Evolutionary conservation across 164 flowering plant species (phyloP).

Genomic region (Platanus orientalis): DNA sequence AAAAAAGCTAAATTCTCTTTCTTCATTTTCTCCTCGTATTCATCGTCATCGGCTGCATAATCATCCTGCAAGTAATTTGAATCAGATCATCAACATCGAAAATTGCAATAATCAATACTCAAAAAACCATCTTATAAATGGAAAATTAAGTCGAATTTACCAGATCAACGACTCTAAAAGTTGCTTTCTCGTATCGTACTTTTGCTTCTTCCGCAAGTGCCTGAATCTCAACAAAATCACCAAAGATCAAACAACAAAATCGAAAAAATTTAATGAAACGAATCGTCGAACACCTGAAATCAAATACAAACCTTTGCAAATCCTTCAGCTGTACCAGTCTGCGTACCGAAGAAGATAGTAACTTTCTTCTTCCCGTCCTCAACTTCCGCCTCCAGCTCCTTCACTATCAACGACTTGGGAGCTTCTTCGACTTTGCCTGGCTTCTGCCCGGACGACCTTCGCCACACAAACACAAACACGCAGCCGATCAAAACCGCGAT

Average conservation of each 20-base stretch:
- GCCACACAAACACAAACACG: constrained; percentile 50
- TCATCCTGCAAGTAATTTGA: constrained; percentile 61
- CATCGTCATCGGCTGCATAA: constrained; percentile 86
- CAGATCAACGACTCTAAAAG: constrained; percentile 78
- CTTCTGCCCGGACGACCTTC: constrained; percentile 37
- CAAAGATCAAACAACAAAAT: neutral
- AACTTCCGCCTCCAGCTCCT: constrained; percentile 50
- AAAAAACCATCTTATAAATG: neutral
- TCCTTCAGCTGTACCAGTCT: constrained; percentile 99
- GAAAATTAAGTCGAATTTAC: constrained; percentile 29
- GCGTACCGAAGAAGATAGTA: constrained; percentile 86
- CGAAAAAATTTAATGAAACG: no score
- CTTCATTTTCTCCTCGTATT: constrained; percentile 74
- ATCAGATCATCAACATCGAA: neutral
- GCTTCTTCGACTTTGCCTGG: constrained; percentile 27
- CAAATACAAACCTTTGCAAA: constrained; percentile 72
- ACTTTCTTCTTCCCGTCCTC: constrained; percentile 83
- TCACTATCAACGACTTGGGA: constrained; percentile 41
- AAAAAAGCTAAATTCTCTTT: constrained; percentile 68
- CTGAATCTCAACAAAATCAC: constrained; percentile 26
- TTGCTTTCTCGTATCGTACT: constrained; percentile 77
- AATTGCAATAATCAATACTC: neutral
- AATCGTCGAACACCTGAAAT: no score
- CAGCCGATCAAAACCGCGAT: constrained; percentile 76
- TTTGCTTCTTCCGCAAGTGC: constrained; percentile 84